Conservation (phyloP, 805 yeast genomes). For the Candida ulmi region DNA sequence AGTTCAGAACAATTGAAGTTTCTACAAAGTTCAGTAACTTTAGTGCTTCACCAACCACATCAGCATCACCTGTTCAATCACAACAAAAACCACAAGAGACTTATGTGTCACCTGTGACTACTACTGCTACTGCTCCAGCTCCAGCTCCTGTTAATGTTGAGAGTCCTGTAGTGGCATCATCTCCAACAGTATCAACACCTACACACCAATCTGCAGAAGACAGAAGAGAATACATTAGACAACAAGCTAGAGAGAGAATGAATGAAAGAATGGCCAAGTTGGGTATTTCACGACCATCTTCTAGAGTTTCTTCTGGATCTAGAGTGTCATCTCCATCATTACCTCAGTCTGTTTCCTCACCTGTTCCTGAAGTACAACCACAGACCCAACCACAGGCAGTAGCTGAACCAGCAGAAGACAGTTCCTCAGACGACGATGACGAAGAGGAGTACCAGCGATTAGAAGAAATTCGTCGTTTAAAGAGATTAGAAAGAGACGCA, state of each 20-base stretch:
- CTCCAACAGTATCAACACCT: slow-evolving; percentile 10
- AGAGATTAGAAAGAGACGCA: slow-evolving; percentile 52
- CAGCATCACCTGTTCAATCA: not conserved
- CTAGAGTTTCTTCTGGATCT: no score
- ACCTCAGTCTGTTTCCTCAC: no score
- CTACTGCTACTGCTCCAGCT: no score
- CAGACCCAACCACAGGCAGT: no score
- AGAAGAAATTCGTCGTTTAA: slow-evolving; percentile 34
- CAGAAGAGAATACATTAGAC: slow-evolving; percentile 70
- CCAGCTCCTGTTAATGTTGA: no score
- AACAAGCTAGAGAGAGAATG: slow-evolving; percentile 77
- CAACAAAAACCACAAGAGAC: no score
- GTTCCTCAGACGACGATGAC: slow-evolving; percentile 31
- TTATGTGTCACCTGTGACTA: no score
- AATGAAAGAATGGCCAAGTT: slow-evolving; percentile 57
- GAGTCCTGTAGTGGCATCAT: no score
- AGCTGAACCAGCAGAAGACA: slow-evolving; percentile 2
- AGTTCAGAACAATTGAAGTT: slow-evolving; percentile 13
- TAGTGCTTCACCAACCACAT: not conserved
- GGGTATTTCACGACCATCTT: slow-evolving; percentile 30
- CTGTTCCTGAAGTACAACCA: no score
- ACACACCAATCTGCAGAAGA: slow-evolving; percentile 47
- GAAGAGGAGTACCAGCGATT: slow-evolving; percentile 43
- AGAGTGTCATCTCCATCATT: slow-evolving; percentile 14
- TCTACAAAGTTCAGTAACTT: slow-evolving; percentile 15